phyloP scores from a whole-genome alignment of 345 rosid genomes.

The Crucihimalaya himalaica region DNA sequence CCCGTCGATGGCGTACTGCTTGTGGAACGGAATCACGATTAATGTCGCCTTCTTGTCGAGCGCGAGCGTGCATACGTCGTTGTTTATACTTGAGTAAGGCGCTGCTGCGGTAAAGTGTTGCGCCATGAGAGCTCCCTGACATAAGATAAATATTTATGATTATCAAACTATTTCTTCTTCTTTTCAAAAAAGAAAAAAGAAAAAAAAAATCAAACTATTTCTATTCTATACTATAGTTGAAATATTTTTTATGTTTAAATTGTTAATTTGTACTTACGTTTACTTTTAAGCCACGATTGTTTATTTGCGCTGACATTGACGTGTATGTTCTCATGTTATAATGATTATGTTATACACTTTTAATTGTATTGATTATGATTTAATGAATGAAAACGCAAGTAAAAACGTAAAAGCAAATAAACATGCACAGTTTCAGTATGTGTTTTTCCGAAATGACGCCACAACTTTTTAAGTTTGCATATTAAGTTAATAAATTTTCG shows the following conservation, averaged over 20 bases:
- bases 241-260: background rate
- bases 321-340: no score
- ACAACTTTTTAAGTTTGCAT: no score
- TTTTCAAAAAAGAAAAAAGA: no score
- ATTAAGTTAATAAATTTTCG: no score
- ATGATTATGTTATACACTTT: no score
- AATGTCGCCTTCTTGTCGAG: conserved; percentile 52
- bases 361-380: no score
- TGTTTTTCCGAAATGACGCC: no score
- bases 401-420: no score
- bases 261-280: background rate
- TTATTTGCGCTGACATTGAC: no score
- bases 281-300: background rate
- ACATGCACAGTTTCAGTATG: no score
- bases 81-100: conserved; percentile 51
- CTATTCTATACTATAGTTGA: background rate
- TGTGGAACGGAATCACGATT: conserved; percentile 54
- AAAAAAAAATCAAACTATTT: background rate
- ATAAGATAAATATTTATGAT: background rate
- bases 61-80: conserved; percentile 59
- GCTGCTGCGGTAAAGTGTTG: conserved; percentile 53
- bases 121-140: conserved; percentile 35
- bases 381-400: no score
- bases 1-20: conserved; percentile 46
- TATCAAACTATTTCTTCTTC: background rate